Conservation (phyloP, 495 filamentous ascomycete species). For the Margaritispora aquatica region DNA sequence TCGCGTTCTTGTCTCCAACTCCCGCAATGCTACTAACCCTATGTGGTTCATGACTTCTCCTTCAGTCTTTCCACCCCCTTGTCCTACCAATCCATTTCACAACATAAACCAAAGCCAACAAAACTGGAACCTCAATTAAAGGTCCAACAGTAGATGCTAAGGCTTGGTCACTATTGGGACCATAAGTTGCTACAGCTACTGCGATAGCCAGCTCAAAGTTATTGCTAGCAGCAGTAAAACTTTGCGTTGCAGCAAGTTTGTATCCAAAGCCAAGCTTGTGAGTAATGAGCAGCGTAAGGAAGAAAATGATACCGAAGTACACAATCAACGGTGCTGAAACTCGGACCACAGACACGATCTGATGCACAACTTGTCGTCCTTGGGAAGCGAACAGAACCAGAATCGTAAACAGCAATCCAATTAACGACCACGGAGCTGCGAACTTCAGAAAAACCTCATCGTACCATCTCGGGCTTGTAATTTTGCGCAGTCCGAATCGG, state of each 20-base stretch:
- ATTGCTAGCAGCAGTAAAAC: slow-evolving; percentile 91
- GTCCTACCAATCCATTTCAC: slow-evolving; percentile 52
- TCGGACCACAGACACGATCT: slow-evolving; percentile 75
- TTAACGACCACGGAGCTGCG: slow-evolving; percentile 66
- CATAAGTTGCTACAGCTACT: slow-evolving; percentile 81
- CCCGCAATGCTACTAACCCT: no score
- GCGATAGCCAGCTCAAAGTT: slow-evolving; percentile 95
- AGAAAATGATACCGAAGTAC: slow-evolving; percentile 74
- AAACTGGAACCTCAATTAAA: slow-evolving; percentile 84
- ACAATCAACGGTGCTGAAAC: slow-evolving; percentile 76
- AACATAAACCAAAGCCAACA: slow-evolving; percentile 76
- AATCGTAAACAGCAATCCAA: slow-evolving; percentile 83
- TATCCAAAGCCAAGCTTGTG: slow-evolving; percentile 68
- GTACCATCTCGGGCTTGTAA: slow-evolving; percentile 54
- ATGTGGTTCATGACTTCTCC: no score
- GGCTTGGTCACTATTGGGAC: slow-evolving; percentile 74
- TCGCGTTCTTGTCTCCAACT: no score
- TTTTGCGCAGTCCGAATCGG: slow-evolving; percentile 52
- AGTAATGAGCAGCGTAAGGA: slow-evolving; percentile 52
- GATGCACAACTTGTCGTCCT: slow-evolving; percentile 70
- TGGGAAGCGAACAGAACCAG: slow-evolving; percentile 80
- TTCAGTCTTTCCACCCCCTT: slow-evolving; percentile 49
- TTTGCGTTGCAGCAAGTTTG: slow-evolving; percentile 66
- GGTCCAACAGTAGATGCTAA: slow-evolving; percentile 88
- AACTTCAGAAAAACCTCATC: slow-evolving; percentile 63